These are phyloP conservation scores for Populus hybrid DNA, from an alignment of 441 rosid genomes.

Conservation along the genomic window DNA sequence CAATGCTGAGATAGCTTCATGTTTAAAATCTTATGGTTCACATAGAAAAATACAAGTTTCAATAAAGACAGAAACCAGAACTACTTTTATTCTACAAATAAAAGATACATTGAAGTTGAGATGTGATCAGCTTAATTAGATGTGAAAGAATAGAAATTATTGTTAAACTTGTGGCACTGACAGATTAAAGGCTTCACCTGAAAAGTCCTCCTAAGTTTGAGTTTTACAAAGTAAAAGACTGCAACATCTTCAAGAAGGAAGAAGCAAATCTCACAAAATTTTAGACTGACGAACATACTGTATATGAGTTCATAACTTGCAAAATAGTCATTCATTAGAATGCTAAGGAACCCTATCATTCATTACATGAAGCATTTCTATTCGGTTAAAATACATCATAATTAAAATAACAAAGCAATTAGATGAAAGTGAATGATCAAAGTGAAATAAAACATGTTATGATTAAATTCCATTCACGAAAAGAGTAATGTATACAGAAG, in stretches of 20 bases:
- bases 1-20: constrained; percentile 2
- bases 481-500: not conserved
- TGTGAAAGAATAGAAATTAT: not conserved
- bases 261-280: not conserved
- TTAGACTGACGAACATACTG: not conserved
- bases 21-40: not conserved
- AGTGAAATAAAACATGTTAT: not conserved
- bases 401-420: not conserved
- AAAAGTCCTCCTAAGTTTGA: not conserved
- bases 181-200: not conserved
- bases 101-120: not conserved
- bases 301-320: not conserved
- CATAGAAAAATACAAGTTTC: constrained; percentile 1
- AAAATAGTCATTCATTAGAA: not conserved
- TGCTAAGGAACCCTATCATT: not conserved
- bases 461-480: not conserved
- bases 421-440: constrained; percentile 3
- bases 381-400: not conserved
- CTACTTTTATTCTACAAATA: not conserved
- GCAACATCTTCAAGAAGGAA: not conserved
- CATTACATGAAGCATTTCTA: not conserved
- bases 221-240: not conserved
- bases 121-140: not conserved
- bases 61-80: not conserved
- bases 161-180: not conserved